These are phyloP conservation scores for Rhododendron simsii DNA, from an alignment of 148 eudicot genomes.

Conservation along the genomic window DNA sequence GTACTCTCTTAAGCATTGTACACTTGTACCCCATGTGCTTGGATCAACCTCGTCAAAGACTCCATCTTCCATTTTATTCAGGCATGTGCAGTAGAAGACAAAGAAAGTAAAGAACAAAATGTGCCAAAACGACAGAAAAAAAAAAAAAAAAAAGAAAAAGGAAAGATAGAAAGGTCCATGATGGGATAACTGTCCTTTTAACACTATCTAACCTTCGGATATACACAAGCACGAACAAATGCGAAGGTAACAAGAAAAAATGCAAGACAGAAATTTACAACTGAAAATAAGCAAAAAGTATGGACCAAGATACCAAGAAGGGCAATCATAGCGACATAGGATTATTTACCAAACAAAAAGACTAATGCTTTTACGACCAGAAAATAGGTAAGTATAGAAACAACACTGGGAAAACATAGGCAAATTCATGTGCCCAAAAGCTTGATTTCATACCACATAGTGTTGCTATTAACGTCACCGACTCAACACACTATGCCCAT, in stretches of 20 bases:
- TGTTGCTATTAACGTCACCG: background rate
- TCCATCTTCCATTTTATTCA: constrained; percentile 2
- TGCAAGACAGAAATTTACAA: background rate
- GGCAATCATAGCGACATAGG: background rate
- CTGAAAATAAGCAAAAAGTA: background rate
- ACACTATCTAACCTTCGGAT: background rate
- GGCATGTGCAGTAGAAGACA: background rate
- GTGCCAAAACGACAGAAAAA: background rate
- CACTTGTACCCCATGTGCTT: background rate
- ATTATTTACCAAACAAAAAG: background rate
- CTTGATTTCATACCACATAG: background rate
- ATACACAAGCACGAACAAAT: background rate
- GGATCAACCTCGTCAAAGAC: background rate
- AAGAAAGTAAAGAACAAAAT: background rate
- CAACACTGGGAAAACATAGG: background rate
- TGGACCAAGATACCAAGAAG: background rate
- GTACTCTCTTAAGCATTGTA: background rate
- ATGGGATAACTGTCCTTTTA: background rate
- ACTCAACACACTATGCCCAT: background rate
- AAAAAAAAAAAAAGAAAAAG: background rate
- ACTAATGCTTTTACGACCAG: background rate
- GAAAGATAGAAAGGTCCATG: background rate
- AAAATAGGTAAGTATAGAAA: background rate
- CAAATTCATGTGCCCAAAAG: background rate
- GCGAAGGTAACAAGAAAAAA: background rate